These are phyloP conservation scores for Discostella stelligera DNA, from an alignment of 352 stramenopile genomes.

Conservation along the genomic window DNA sequence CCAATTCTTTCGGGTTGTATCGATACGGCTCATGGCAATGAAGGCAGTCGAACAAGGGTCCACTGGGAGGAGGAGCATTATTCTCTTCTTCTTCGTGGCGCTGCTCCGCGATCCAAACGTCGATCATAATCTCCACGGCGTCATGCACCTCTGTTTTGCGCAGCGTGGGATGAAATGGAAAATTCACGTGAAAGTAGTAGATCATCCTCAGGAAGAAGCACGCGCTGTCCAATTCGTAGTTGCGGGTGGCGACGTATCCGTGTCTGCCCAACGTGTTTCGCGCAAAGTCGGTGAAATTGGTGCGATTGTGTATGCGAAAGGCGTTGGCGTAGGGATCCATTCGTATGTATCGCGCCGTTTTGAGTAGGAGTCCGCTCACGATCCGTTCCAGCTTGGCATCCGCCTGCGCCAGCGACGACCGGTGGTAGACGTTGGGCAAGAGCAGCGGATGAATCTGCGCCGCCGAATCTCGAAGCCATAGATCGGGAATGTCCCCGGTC, in stretches of 20 bases:
- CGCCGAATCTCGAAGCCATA: slow-evolving; percentile 59
- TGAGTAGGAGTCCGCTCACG: slow-evolving; percentile 50
- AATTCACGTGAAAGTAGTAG: slow-evolving; percentile 32
- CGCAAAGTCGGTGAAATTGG: slow-evolving; percentile 36
- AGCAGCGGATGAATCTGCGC: slow-evolving; percentile 49
- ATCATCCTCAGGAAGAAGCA: slow-evolving; percentile 60
- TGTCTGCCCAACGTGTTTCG: slow-evolving; percentile 42
- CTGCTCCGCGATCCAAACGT: slow-evolving; percentile 59
- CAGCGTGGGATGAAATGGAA: slow-evolving; percentile 34
- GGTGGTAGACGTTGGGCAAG: slow-evolving; percentile 30
- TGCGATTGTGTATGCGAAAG: slow-evolving; percentile 39
- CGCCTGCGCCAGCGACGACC: slow-evolving; percentile 33
- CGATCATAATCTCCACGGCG: slow-evolving; percentile 51
- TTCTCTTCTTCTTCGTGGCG: slow-evolving; percentile 49
- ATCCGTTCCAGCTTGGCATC: slow-evolving; percentile 46
- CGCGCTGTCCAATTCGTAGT: slow-evolving; percentile 60
- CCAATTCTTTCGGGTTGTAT: slow-evolving; percentile 47
- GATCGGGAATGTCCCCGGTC: slow-evolving; percentile 64
- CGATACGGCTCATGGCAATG: slow-evolving; percentile 53
- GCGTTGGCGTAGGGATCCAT: slow-evolving; percentile 63
- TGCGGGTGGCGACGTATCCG: slow-evolving; percentile 53
- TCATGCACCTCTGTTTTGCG: slow-evolving; percentile 30
- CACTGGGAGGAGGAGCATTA: slow-evolving; percentile 44
- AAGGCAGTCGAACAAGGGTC: slow-evolving; percentile 50
- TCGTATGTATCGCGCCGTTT: slow-evolving; percentile 48